Evolutionary conservation across 1,284 basidiomycete genomes (phyloP).

Genomic region (Trichosporon sp.): DNA sequence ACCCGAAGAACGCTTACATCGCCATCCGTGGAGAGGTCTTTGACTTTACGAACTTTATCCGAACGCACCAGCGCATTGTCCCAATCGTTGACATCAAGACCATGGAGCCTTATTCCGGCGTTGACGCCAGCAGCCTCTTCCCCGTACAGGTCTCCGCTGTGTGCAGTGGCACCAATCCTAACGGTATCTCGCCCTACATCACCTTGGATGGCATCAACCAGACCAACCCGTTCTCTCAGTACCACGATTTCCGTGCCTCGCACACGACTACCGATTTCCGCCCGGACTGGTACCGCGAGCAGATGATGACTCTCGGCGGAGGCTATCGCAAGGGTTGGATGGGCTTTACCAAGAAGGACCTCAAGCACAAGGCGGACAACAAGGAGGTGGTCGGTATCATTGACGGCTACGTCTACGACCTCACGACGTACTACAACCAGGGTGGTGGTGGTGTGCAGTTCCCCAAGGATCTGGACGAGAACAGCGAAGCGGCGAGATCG

Average conservation of each 20-base stretch:
- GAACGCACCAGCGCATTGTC: conserved; percentile 63
- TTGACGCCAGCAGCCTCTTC: conserved; percentile 72
- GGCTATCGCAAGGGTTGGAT: conserved; percentile 81
- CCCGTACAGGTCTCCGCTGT: conserved; percentile 95
- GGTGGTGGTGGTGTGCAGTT: conserved; percentile 53
- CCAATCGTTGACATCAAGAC: conserved; percentile 68
- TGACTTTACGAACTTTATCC: conserved; percentile 34
- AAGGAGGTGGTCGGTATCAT: conserved; percentile 67
- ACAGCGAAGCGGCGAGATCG: conserved; percentile 1
- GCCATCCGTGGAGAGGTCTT: conserved; percentile 83
- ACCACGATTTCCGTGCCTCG: conserved; percentile 86
- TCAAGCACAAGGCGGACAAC: conserved; percentile 63
- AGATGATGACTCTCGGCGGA: conserved; percentile 83
- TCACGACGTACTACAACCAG: conserved; percentile 66
- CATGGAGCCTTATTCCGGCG: conserved; percentile 77
- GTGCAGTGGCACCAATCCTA: conserved; percentile 76
- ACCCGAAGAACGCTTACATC: conserved; percentile 69
- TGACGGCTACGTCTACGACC: conserved; percentile 78
- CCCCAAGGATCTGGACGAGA: conserved; percentile 56
- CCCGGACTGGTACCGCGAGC: conserved; percentile 96
- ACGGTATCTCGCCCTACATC: conserved; percentile 73
- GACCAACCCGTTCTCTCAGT: conserved; percentile 69
- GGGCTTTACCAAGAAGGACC: conserved; percentile 74
- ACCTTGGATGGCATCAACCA: conserved; percentile 68
- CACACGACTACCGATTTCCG: conserved; percentile 72